A percentile compares a stretch with the other conserved stretches of the same genome.
Conservation (phyloP, 2,329 filamentous ascomycete genomes). For the Orbilia blumenaviensis region DNA sequence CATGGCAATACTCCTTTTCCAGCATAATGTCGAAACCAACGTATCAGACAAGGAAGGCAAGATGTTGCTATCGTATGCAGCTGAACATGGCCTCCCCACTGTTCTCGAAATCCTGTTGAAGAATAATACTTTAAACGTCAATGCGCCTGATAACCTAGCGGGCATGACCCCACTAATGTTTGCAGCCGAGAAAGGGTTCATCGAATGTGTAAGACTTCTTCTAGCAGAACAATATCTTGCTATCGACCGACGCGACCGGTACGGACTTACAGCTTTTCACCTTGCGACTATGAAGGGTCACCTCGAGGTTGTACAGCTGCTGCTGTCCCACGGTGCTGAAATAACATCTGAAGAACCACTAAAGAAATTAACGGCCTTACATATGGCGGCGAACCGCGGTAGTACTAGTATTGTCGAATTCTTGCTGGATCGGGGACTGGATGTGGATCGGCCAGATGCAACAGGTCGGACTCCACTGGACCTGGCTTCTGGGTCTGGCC, state of each 20-base stretch:
- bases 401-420: constrained; percentile 5
- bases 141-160: background rate
- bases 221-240: background rate
- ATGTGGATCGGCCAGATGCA: constrained; percentile 19
- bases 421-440: constrained; percentile 9
- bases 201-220: constrained; percentile 10
- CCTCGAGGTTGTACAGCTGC: constrained; percentile 3
- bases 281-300: constrained; percentile 12
- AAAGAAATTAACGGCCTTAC: constrained; percentile 2
- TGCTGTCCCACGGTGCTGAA: constrained; percentile 22
- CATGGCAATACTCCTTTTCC: constrained; percentile 22
- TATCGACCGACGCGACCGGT: constrained; percentile 5
- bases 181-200: constrained; percentile 1
- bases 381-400: constrained; percentile 26
- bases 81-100: constrained; percentile 10
- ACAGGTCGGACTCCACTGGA: constrained; percentile 16
- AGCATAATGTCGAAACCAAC: background rate
- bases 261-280: constrained; percentile 13
- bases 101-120: background rate
- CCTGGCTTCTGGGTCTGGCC: constrained; percentile 14
- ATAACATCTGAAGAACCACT: background rate
- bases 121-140: background rate
- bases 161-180: constrained; percentile 35
- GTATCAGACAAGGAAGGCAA: constrained; percentile 24
- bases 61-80: constrained; percentile 20